Evolutionary conservation across 495 filamentous ascomycete species (phyloP).

Genomic region (Diplogelasinospora grovesii): DNA sequence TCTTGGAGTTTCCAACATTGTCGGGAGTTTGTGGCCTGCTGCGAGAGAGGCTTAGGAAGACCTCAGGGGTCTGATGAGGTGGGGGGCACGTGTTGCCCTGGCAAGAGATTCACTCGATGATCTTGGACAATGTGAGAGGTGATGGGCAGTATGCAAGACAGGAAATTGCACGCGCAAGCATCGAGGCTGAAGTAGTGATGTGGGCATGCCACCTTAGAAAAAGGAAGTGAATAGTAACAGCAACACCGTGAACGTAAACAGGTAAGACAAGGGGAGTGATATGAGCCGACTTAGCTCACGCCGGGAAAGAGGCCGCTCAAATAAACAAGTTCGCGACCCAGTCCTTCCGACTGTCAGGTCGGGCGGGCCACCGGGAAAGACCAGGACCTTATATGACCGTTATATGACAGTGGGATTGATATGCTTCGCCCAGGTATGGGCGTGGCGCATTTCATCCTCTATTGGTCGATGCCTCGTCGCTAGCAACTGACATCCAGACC

Average conservation of each 20-base stretch:
- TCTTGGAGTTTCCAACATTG: constrained; percentile 3
- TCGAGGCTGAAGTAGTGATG: not conserved
- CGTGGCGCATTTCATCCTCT: constrained; percentile 4
- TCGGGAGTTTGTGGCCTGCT: not conserved
- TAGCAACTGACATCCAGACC: constrained; percentile 5
- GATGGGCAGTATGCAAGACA: too few species aligned
- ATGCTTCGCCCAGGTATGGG: not conserved
- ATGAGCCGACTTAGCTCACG: constrained; percentile 1
- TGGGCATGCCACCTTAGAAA: not conserved
- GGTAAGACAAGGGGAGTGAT: not conserved
- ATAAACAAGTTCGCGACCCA: constrained; percentile 3
- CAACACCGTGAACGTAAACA: not conserved
- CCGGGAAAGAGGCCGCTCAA: constrained; percentile 6
- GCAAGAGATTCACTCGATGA: too few species aligned
- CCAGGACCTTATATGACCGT: constrained; percentile 3
- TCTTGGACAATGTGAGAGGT: too few species aligned
- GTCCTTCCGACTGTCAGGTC: constrained; percentile 1
- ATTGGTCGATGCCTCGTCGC: constrained; percentile 17
- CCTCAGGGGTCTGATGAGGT: too few species aligned
- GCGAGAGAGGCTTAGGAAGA: too few species aligned
- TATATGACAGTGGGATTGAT: constrained; percentile 6
- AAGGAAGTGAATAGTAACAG: not conserved
- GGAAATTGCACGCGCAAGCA: not conserved
- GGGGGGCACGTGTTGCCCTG: too few species aligned
- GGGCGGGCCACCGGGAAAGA: constrained; percentile 17